These are phyloP conservation scores for Heimioporus sp. DNA, from an alignment of 768 basidiomycete species.

Conservation along the genomic window DNA sequence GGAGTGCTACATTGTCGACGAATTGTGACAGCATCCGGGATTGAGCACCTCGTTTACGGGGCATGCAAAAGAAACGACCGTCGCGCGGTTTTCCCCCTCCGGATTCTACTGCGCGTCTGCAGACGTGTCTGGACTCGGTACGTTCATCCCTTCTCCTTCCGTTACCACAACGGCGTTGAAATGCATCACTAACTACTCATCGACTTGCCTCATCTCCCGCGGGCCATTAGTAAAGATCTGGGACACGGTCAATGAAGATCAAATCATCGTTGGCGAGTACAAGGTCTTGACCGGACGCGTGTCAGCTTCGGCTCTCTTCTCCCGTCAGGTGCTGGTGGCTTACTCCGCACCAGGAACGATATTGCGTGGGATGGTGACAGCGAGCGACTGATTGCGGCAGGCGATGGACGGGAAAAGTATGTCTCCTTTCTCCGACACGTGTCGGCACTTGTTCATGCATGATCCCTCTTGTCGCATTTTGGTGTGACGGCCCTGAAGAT, in stretches of 20 bases:
- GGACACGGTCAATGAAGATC: slow-evolving; percentile 88
- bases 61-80: slow-evolving; percentile 81
- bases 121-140: slow-evolving; percentile 79
- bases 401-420: slow-evolving; percentile 88
- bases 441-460: background rate
- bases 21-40: slow-evolving; percentile 54
- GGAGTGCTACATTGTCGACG: background rate
- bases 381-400: slow-evolving; percentile 93
- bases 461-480: background rate
- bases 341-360: slow-evolving; percentile 64
- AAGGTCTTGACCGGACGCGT: slow-evolving; percentile 70
- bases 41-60: slow-evolving; percentile 67
- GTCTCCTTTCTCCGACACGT: background rate
- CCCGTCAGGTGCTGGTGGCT: background rate
- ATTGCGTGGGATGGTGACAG: slow-evolving; percentile 96
- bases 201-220: background rate
- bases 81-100: slow-evolving; percentile 88
- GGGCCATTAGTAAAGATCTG: slow-evolving; percentile 74
- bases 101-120: slow-evolving; percentile 96
- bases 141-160: slow-evolving; percentile 10
- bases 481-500: slow-evolving; percentile 42
- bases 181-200: background rate
- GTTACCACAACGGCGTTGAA: background rate
- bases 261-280: slow-evolving; percentile 78
- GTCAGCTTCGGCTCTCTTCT: slow-evolving; percentile 36